Base-by-base conservation (phyloP, 169 alveolate genomes). In the Besnoitia besnoiti region DNA sequence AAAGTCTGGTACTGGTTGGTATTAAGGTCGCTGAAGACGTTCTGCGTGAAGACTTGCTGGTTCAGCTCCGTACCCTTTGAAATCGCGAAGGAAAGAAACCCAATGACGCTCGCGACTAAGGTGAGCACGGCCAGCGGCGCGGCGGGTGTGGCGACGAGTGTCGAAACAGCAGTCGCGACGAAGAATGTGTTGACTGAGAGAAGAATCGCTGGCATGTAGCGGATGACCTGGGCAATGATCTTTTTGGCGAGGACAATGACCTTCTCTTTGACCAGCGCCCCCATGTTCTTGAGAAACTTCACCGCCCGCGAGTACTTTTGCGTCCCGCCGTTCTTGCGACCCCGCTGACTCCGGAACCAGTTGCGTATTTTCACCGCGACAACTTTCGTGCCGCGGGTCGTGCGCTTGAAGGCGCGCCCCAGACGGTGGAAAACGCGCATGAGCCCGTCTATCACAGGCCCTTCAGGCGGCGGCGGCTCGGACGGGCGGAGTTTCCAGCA, bases 141-240 rank as follows among this genome's bases (percentile, higher is more conserved):
- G 61, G 61, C 61, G 35, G 87, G 59, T 14, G 21, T 5, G 33
- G 87, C 55, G 40, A 35, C 87, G 33, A 42, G 59, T 0, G 87
- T 5, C 40, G 30, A 0, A 77, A 30, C 7, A 14, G 55, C 33
- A 77, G 87, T 27, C 46, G 46, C 46, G 4, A 77, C 37, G 59
- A 37, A 24, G 40, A 77, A 37, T n/a, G 40, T 24, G 19, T 77
- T 21, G 33, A 77, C 55, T 2, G 16, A 16, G 49, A 77, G 40
- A 21, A 77, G 33, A 4, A 77, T 77, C 55, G 55, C 19, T 12
- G 87, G 87, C 87, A 77, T 30, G 55, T 39, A 77, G 19, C 87
- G 87, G 37, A 77, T 16, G 39, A 77, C 7, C 2, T 42, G 87
- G 3, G 35, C 59, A 21, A 44, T 39, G 33, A 77, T 77, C n/a